A percentile compares a stretch with the other conserved stretches of the same genome.
phyloP scores from a whole-genome alignment of 2,329 filamentous ascomycete species.

The Phyllachora maydis region DNA sequence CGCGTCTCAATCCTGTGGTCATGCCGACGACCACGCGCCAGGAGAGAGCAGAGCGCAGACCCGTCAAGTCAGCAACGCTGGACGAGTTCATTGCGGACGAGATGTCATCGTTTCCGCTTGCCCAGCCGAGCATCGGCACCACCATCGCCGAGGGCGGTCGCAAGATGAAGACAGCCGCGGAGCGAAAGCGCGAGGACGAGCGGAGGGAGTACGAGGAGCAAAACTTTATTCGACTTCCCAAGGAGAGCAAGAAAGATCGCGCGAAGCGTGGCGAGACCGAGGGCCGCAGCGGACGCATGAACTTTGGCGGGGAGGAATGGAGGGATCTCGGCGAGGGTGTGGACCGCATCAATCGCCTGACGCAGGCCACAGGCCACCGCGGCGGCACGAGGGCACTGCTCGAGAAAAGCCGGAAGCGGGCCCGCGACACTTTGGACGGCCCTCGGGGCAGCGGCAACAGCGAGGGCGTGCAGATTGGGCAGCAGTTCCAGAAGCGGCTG shows the following conservation, averaged over 20 bases:
- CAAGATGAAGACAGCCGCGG: conserved; percentile 53
- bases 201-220: conserved; percentile 73
- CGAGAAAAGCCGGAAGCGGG: conserved; percentile 75
- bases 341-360: conserved; percentile 70
- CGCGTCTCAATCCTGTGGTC: conserved; percentile 66
- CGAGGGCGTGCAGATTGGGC: conserved; percentile 40
- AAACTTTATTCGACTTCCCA: conserved; percentile 76
- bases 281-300: conserved; percentile 35
- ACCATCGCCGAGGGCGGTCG: conserved; percentile 68
- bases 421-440: conserved; percentile 45
- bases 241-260: conserved; percentile 70
- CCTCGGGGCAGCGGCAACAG: conserved; percentile 37
- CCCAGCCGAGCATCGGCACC: conserved; percentile 79
- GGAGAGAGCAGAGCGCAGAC: conserved; percentile 38
- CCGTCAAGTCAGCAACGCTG: conserved; percentile 60
- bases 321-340: conserved; percentile 64
- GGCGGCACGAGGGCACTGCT: conserved; percentile 38
- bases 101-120: conserved; percentile 59
- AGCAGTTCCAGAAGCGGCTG: conserved; percentile 51
- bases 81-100: conserved; percentile 85
- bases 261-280: conserved; percentile 38
- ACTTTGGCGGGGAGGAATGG: conserved; percentile 84
- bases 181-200: conserved; percentile 62
- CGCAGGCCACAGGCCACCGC: conserved; percentile 41
- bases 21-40: conserved; percentile 48